Evolutionary conservation across 2,329 filamentous ascomycete genomes (phyloP).

Genomic region (Pseudocercospora fijiensis): DNA sequence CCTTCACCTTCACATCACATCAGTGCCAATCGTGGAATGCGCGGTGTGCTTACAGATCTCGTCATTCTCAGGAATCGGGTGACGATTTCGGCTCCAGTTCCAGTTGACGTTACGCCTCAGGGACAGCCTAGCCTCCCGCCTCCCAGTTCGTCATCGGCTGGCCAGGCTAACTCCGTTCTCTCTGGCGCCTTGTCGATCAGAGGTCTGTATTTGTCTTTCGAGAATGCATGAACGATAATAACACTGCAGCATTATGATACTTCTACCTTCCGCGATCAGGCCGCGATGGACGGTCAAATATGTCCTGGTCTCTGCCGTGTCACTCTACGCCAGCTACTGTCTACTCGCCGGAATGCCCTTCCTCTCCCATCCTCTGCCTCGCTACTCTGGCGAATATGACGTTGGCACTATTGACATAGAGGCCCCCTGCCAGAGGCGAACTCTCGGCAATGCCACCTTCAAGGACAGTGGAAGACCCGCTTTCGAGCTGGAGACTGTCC

Average conservation of each 20-base stretch:
- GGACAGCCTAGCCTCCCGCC: too few species aligned
- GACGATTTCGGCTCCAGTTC: not conserved
- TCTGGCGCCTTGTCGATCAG: slow-evolving; percentile 4
- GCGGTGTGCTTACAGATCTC: not conserved
- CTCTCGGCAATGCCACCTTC: slow-evolving; percentile 41
- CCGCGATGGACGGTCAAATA: slow-evolving; percentile 28
- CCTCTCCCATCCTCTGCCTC: slow-evolving; percentile 44
- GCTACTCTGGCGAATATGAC: slow-evolving; percentile 45
- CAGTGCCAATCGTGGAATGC: not conserved
- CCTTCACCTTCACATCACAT: not conserved
- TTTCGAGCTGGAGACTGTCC: slow-evolving; percentile 47
- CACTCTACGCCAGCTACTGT: slow-evolving; percentile 38
- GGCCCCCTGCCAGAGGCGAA: slow-evolving; percentile 39
- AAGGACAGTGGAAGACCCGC: slow-evolving; percentile 43
- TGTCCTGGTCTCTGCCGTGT: slow-evolving; percentile 18
- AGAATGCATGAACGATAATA: slow-evolving; percentile 7
- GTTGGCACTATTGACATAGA: slow-evolving; percentile 49
- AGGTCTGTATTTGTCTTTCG: slow-evolving; percentile 3
- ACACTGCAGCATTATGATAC: slow-evolving; percentile 15
- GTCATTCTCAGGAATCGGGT: too few species aligned
- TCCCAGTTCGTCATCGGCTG: slow-evolving; percentile 8
- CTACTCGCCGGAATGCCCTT: slow-evolving; percentile 44
- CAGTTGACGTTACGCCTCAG: too few species aligned
- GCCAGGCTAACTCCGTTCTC: slow-evolving; percentile 1
- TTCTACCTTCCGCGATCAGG: slow-evolving; percentile 16